phyloP scores from a whole-genome alignment of 139 green algal species.

The Monoraphidium neglectum region DNA sequence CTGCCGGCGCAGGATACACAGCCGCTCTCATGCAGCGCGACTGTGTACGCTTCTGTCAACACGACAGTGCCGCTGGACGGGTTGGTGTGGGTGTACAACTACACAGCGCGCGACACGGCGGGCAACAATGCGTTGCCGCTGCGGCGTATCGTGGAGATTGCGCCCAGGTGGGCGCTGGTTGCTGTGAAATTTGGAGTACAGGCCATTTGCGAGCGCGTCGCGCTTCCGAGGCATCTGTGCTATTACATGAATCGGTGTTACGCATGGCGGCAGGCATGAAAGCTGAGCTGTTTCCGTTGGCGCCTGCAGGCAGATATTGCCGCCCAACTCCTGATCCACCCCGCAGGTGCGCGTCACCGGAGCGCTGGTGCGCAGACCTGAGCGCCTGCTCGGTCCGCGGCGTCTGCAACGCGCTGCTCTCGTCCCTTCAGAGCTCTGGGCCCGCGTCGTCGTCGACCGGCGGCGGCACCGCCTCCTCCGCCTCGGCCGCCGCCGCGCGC shows the following conservation, averaged over 20 bases:
- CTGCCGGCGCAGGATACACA: not conserved
- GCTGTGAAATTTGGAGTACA: no score
- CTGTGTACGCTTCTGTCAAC: slow-evolving; percentile 5
- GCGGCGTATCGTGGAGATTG: slow-evolving; percentile 10
- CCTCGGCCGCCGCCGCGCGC: not conserved
- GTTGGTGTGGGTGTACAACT: not conserved
- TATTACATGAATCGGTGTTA: no score
- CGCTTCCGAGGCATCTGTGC: no score
- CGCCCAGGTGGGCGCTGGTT: not conserved
- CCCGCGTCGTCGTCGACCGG: no score
- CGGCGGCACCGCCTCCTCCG: no score
- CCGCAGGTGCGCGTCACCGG: slow-evolving; percentile 16
- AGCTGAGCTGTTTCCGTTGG: no score
- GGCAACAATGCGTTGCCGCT: slow-evolving; percentile 22
- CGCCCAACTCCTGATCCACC: no score
- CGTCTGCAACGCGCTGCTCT: slow-evolving; percentile 1
- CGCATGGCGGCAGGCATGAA: no score
- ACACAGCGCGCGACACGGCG: slow-evolving; percentile 19
- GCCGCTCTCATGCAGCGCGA: not conserved
- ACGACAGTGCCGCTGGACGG: not conserved
- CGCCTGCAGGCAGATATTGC: no score
- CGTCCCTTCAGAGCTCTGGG: not conserved
- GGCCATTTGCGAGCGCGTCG: no score
- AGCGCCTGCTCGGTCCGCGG: slow-evolving; percentile 22
- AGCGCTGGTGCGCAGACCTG: slow-evolving; percentile 15